Evolutionary conservation across 78 protist genomes (phyloP).

Genomic region (Pigoraptor vietnamica): DNA sequence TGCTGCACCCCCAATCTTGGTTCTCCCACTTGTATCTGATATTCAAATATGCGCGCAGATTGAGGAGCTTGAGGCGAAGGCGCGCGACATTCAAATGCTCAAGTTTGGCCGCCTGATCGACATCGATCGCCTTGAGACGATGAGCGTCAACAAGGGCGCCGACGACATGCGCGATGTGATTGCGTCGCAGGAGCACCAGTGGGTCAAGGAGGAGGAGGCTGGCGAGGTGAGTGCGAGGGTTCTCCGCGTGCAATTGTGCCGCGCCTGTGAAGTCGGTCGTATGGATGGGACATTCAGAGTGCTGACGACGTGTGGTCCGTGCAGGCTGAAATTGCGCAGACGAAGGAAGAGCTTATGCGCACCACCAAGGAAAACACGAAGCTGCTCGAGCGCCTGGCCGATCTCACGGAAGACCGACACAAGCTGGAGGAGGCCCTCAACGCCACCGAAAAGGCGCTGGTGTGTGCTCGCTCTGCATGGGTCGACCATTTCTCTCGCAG

Average conservation of each 20-base stretch:
- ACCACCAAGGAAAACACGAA: neutral
- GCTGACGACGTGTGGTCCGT: neutral
- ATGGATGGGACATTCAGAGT: no score
- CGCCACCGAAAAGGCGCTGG: neutral
- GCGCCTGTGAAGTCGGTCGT: no score
- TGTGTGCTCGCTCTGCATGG: neutral
- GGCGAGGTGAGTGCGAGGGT: neutral
- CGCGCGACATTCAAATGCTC: constrained; percentile 38
- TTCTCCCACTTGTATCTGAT: no score
- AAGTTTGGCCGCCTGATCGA: constrained; percentile 29
- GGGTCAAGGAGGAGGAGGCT: neutral
- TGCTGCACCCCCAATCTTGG: no score
- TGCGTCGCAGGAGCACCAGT: neutral
- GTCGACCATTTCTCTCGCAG: neutral
- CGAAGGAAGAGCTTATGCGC: neutral
- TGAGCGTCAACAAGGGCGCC: neutral
- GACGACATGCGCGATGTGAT: neutral
- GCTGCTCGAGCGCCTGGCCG: neutral
- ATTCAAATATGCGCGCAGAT: neutral
- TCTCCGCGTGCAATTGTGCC: no score
- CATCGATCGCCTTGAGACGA: neutral
- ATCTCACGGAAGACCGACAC: neutral
- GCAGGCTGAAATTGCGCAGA: neutral
- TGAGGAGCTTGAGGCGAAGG: constrained; percentile 37
- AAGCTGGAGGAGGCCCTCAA: neutral